Conservation (phyloP, 768 basidiomycete species). For the Phaeotremella skinneri region DNA sequence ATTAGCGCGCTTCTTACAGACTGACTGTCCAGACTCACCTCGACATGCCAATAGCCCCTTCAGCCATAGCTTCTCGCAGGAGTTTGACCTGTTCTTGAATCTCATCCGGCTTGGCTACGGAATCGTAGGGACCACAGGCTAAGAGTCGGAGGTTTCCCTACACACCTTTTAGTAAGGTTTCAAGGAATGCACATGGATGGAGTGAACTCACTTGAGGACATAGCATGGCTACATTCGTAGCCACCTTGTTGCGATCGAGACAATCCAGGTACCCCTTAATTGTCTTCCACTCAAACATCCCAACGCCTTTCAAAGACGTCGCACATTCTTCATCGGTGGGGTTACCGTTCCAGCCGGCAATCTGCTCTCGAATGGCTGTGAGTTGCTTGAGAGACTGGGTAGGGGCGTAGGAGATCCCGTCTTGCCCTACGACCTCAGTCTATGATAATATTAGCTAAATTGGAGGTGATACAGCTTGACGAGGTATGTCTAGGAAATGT, state of each 20-base stretch:
- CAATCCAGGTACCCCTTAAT: slow-evolving; percentile 42
- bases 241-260: slow-evolving; percentile 40
- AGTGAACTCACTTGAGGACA: slow-evolving; percentile 38
- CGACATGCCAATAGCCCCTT: slow-evolving; percentile 50
- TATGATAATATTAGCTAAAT: too few relatives aligned
- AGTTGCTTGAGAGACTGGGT: slow-evolving; percentile 22
- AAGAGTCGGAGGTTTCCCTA: slow-evolving; percentile 48
- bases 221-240: slow-evolving; percentile 46
- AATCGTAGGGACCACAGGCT: slow-evolving; percentile 43
- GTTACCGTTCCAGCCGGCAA: slow-evolving; percentile 50
- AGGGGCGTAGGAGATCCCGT: slow-evolving; percentile 47
- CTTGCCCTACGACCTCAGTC: slow-evolving; percentile 50
- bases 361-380: slow-evolving; percentile 39
- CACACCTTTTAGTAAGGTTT: not conserved
- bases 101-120: slow-evolving; percentile 29
- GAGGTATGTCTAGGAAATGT: not conserved
- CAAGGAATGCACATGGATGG: not conserved
- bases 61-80: slow-evolving; percentile 33
- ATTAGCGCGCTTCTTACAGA: not conserved
- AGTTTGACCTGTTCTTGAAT: slow-evolving; percentile 34
- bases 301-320: slow-evolving; percentile 16
- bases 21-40: slow-evolving; percentile 23
- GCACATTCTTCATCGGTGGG: slow-evolving; percentile 36
- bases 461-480: too few relatives aligned
- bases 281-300: slow-evolving; percentile 43